Percentiles rank a stretch among this genome's conserved stretches.
Evolutionary conservation across 225 moss, liverwort and hornwort genomes (phyloP).

Genomic region (Physcomitrellopsis africana): DNA sequence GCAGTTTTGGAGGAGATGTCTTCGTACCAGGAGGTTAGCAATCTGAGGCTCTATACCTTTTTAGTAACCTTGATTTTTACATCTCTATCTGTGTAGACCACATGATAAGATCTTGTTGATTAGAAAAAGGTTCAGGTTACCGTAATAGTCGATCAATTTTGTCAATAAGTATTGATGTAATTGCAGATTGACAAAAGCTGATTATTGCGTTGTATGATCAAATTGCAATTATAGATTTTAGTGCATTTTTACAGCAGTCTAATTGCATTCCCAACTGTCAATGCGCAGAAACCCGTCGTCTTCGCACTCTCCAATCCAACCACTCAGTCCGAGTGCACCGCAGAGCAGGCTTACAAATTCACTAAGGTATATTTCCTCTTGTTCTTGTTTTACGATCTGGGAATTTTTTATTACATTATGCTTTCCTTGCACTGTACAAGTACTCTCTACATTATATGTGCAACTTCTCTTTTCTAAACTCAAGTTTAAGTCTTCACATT

Average conservation of each 20-base stretch:
- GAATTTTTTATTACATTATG: no score
- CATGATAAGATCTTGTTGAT: not conserved
- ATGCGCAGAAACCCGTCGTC: constrained; percentile 67
- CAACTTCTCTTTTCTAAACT: no score
- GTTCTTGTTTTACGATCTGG: not conserved
- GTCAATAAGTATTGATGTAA: not conserved
- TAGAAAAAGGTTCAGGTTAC: not conserved
- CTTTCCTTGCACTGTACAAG: no score
- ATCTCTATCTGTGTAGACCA: not conserved
- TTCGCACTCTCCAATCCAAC: constrained; percentile 84
- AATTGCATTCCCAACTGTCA: not conserved
- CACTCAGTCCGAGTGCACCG: constrained; percentile 77
- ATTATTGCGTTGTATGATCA: not conserved
- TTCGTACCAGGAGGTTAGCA: constrained; percentile 60
- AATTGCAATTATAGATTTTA: not conserved
- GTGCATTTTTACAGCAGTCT: not conserved
- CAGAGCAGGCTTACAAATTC: constrained; percentile 73
- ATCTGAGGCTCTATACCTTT: not conserved
- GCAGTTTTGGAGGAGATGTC: constrained; percentile 67
- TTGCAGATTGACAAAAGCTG: constrained; percentile 4
- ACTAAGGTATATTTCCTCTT: constrained; percentile 44
- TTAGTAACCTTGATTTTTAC: not conserved
- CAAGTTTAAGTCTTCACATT: no score
- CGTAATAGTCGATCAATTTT: not conserved
- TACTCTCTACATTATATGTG: no score